These are phyloP conservation scores for Halenospora varia DNA, from an alignment of 495 filamentous ascomycete species.

Conservation along the genomic window DNA sequence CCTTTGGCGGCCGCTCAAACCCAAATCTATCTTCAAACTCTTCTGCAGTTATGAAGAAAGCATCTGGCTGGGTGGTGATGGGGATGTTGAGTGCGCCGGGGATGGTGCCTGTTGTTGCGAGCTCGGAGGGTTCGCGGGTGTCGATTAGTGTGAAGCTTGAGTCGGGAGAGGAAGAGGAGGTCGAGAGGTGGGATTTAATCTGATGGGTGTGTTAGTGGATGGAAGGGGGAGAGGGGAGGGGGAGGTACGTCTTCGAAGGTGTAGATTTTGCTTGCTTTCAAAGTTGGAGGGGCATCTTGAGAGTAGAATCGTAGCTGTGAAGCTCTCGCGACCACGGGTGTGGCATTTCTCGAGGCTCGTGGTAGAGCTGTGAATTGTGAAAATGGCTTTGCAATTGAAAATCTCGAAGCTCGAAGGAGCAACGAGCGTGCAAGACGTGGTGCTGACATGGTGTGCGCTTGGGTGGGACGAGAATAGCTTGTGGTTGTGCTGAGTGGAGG, in stretches of 20 bases:
- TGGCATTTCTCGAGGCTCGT: background rate
- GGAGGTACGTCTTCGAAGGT: slow-evolving; percentile 39
- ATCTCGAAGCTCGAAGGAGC: slow-evolving; percentile 18
- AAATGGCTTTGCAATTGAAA: slow-evolving; percentile 1
- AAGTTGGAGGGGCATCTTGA: background rate
- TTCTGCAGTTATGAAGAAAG: slow-evolving; percentile 63
- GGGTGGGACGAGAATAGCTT: background rate
- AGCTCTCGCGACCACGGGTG: background rate
- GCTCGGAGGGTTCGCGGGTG: slow-evolving; percentile 82
- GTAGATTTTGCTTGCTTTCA: slow-evolving; percentile 36
- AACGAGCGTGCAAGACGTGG: slow-evolving; percentile 17
- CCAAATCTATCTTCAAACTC: slow-evolving; percentile 78
- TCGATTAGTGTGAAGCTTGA: slow-evolving; percentile 42
- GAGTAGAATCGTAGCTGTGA: slow-evolving; percentile 17
- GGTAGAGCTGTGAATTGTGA: slow-evolving; percentile 10
- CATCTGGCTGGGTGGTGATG: slow-evolving; percentile 69
- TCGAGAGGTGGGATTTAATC: slow-evolving; percentile 17
- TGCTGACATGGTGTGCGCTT: slow-evolving; percentile 12
- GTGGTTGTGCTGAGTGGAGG: background rate
- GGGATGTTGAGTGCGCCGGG: slow-evolving; percentile 78
- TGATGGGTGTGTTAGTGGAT: background rate
- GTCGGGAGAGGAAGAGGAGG: slow-evolving; percentile 24
- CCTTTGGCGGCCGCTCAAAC: slow-evolving; percentile 53
- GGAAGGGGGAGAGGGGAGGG: background rate
- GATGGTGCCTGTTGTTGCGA: slow-evolving; percentile 64